Evolutionary conservation across 2,329 filamentous ascomycete genomes (phyloP), one percentile per base, ranked within the genome.

Genomic region (Parascedosporium putredinis): DNA sequence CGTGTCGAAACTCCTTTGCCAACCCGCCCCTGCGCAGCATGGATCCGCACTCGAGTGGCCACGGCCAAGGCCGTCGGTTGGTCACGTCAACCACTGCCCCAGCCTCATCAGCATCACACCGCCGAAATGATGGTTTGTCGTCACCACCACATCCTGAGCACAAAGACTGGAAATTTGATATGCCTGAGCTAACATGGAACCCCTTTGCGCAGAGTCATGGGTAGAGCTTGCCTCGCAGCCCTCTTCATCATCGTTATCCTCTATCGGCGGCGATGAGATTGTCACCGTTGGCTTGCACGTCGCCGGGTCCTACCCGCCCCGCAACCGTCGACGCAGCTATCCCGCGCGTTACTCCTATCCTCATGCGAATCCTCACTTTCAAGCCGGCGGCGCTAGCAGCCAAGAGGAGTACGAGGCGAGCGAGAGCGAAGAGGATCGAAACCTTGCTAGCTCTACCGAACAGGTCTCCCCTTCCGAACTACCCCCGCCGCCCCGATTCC

Each of bases 381-480:
- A 68, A 20, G 60, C 66, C 49, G 67, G 69, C 50, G 70, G 68
- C 44, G 70, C 74, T 27, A 94, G 88, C 66, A 95, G 90, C 60
- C 88, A 95, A 63, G 90, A 95, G 58, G 90, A 95, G 68, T 95
- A 94, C 59, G 88, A 95, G 29, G 89, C 95, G 70, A 94, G 86
- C 54, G 89, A 95, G 64, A 95, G 79, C 65, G 90, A 95, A 54
- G 88, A 89, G 38, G 90, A 95, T 58, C 78, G 76, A 12, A 57
- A 78, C 9, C 64, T 83, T 60, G 74, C 74, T 2, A 81, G 77
- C 57, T 83, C 79, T 12, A 74, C 71, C 43, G 79, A 83, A 57
- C 73, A 78, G 51, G 60, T 73, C 7, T 24, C 57, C 55, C 38
- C 60, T 54, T 42, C 61, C 50, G 50, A 61, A 47, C 48, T 63